Conservation (phyloP, 2,329 filamentous ascomycete species). For the Aspergillus flavus region DNA sequence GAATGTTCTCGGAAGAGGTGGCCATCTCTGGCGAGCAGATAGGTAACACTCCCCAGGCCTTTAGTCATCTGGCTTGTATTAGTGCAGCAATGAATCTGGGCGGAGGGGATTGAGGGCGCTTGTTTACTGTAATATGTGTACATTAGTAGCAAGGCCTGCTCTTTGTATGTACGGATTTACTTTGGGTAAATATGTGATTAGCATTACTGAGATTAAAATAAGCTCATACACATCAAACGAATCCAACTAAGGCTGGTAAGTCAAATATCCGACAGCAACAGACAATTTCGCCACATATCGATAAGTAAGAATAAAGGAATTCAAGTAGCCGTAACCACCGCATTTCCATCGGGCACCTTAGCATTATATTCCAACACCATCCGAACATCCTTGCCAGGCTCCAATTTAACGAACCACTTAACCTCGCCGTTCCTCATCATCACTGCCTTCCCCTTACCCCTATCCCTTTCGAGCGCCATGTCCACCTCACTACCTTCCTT, state of each 20-base stretch:
- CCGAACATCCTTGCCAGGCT: constrained; percentile 60
- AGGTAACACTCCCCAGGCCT: constrained; percentile 78
- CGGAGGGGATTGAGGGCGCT: constrained; percentile 3
- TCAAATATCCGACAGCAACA: background rate
- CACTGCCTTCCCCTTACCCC: constrained; percentile 57
- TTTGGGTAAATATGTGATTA: background rate
- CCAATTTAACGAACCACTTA: constrained; percentile 60
- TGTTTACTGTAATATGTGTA: background rate
- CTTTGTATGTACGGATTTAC: background rate
- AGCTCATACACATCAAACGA: background rate
- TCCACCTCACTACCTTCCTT: constrained; percentile 27
- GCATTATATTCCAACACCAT: constrained; percentile 65
- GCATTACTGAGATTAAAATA: background rate
- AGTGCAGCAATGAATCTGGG: constrained; percentile 75
- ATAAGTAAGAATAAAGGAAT: background rate
- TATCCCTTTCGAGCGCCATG: constrained; percentile 42
- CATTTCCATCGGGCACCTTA: constrained; percentile 49
- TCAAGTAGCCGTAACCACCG: constrained; percentile 7
- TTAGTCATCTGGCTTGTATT: constrained; percentile 74
- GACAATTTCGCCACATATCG: background rate
- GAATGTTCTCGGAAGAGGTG: constrained; percentile 81
- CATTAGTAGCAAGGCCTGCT: background rate
- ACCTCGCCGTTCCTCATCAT: constrained; percentile 62
- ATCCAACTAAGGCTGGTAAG: background rate
- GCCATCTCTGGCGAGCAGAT: constrained; percentile 73